Percentiles rank a stretch among this genome's conserved stretches.
Evolutionary conservation across 2,329 filamentous ascomycete genomes (phyloP).

Genomic region (Pseudohalonectria lignicola): DNA sequence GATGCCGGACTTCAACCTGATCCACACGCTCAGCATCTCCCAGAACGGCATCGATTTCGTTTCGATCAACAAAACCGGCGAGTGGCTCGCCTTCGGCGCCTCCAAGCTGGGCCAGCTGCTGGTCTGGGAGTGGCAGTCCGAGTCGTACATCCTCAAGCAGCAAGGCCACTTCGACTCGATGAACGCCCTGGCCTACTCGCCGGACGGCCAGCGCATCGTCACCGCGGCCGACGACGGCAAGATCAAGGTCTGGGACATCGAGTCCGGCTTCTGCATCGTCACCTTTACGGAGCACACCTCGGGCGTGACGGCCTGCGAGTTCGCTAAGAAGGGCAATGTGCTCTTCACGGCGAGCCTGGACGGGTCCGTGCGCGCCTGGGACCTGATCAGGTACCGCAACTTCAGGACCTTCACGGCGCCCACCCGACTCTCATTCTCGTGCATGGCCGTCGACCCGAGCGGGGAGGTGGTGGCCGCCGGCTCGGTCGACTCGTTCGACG

Average conservation of each 20-base stretch:
- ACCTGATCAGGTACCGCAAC: slow-evolving; percentile 89
- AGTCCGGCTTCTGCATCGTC: slow-evolving; percentile 93
- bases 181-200: slow-evolving; percentile 87
- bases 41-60: slow-evolving; percentile 95
- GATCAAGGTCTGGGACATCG: slow-evolving; percentile 96
- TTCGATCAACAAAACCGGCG: slow-evolving; percentile 84
- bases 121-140: slow-evolving; percentile 99
- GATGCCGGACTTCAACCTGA: slow-evolving; percentile 88
- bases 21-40: slow-evolving; percentile 87
- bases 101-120: slow-evolving; percentile 92
- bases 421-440: slow-evolving; percentile 82
- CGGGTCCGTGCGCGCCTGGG: slow-evolving; percentile 90
- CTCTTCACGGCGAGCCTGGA: slow-evolving; percentile 92
- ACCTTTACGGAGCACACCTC: slow-evolving; percentile 97
- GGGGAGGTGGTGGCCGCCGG: slow-evolving; percentile 94
- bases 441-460: slow-evolving; percentile 90
- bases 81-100: slow-evolving; percentile 95
- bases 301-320: slow-evolving; percentile 88
- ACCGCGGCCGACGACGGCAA: slow-evolving; percentile 95
- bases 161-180: slow-evolving; percentile 95
- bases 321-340: slow-evolving; percentile 89
- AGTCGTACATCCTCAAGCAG: slow-evolving; percentile 97
- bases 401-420: slow-evolving; percentile 96
- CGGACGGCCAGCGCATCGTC: slow-evolving; percentile 85
- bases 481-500: slow-evolving; percentile 90